Base-by-base conservation (phyloP, 768 basidiomycete genomes). In the Naganishia friedmannii region DNA sequence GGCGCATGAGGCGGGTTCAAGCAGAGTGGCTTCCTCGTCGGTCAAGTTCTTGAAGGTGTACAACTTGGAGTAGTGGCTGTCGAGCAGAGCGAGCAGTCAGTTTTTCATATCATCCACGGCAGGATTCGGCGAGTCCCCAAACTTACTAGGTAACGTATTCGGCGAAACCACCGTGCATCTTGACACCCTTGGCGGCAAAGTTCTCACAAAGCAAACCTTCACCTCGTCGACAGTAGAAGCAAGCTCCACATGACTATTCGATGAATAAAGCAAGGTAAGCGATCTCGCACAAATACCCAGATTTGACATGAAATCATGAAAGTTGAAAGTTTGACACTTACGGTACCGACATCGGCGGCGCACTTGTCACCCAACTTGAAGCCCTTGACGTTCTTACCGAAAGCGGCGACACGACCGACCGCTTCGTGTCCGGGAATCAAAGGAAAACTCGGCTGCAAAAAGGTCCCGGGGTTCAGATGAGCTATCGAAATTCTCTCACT, bases 1-100 rank as follows among this genome's bases (percentile, higher is more conserved):
- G 37, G 93, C 93, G 74, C 92, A 95, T 6, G 92, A 89, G 3
- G 91, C 90, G 48, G 93, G 93, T 77, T 94, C 92, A 42, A 93
- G 84, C 23, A 95, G 86, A 2, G 91, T 92, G 0, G 92, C 87
- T 73, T 93, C 92, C 75, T 91, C 89, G 77, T 93, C 91, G 9
- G 87, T 87, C 65, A 94, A 85, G 82, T 93, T 93, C 73, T 92
- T 83, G 74, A 93, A 88, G 82, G 91, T 91, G 85, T 91, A 94
- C 23, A 91, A 83, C 76, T 92, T 93, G 79, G 88, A 85, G 71
- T 89, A 85, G 69, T 86, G 84, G 74, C 89, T 89, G 67, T 0
- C 42, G 34, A 37, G 29, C n/a, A 26, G 23, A 53, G 29, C 65
- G 29, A 51, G 57, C 19, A 21, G 29, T 53, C 48, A 67, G 29